Evolutionary conservation across 2,329 filamentous ascomycete species (phyloP), one percentile per base, ranked within the genome.

Genomic region (Phyllosticta citriasiana): DNA sequence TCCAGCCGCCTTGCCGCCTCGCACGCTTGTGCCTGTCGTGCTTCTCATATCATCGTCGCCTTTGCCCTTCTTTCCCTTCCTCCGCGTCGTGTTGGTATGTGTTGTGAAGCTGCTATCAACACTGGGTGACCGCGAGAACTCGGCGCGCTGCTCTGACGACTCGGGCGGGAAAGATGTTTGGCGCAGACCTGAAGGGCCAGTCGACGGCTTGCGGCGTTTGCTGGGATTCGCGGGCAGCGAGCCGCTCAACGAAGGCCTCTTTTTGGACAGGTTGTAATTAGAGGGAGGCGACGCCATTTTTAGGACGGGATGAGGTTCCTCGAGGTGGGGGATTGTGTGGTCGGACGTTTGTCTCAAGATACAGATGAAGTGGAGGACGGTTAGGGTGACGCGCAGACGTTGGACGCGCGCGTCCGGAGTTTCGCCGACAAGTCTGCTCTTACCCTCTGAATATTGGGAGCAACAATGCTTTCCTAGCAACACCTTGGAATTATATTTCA

Each of bases 121-220:
- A 1, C 84, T 88, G 0, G 87, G 87, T 0, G 86, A 89, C 16
- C 87, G 82, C 19, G 79, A 79, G 65, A 74, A 78, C 51, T 80
- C 81, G 24, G 78, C 74, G n/a, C 71, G 73, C 22, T 73, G 71
- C 22, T 69, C 59, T 73, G 63, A 64, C 73, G 74, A 78, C 62
- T 85, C 86, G 26, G 88, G 88, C 0, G 88, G 88, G 69, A 91
- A 94, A 0, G 88, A 91, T 4, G 90, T 92, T 69, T 91, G 88
- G 50, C 89, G 88, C 1, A 94, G 82, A 65, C 90, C 88, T 0
- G 82, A 78, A 1, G 83, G 82, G 8, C 80, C 74, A 3, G 85
- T 82, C 12, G 87, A 90, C 5, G 85, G 80, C 70, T 92, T 92
- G 69, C 88, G 86, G 55, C 87, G 85, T 71, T 90, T 90, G 55